A percentile compares a stretch with the other conserved stretches of the same genome.
These are phyloP conservation scores for Albatrellus sp. DNA, from an alignment of 1,284 basidiomycete genomes.

Conservation along the genomic window DNA sequence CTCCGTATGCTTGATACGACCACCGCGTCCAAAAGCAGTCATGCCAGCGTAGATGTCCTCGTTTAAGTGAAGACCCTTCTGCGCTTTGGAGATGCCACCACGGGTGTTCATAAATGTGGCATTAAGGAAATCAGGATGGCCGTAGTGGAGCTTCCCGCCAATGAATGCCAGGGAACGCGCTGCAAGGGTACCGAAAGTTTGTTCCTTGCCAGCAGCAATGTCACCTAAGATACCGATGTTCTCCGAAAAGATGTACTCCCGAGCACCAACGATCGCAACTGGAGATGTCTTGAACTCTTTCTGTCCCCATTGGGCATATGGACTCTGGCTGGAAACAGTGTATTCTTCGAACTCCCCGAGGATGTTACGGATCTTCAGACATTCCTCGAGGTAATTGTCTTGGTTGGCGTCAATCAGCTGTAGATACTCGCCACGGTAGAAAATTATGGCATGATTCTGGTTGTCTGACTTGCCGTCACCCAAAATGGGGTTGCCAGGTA, in stretches of 20 bases:
- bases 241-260: constrained; percentile 99
- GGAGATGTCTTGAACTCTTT: constrained; percentile 83
- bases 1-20: constrained; percentile 97
- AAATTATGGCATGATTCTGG: constrained; percentile 99
- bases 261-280: constrained; percentile 94
- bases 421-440: constrained; percentile 97
- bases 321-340: constrained; percentile 74
- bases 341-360: constrained; percentile 98
- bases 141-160: constrained; percentile 97
- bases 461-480: constrained; percentile 99
- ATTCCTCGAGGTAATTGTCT: constrained; percentile 99
- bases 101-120: constrained; percentile 97
- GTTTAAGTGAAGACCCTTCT: constrained; percentile 96
- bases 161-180: constrained; percentile 95
- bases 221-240: constrained; percentile 99
- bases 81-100: constrained; percentile 96
- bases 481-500: constrained; percentile 97
- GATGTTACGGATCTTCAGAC: constrained; percentile 98
- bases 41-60: constrained; percentile 99
- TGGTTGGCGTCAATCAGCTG: constrained; percentile 99
- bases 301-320: constrained; percentile 82
- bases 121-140: constrained; percentile 98
- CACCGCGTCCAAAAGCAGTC: constrained; percentile 95
- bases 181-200: constrained; percentile 96
- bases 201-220: constrained; percentile 97